Base-by-base conservation (phyloP, 169 alveolate genomes). In the Plasmodium billcollinsi region DNA sequence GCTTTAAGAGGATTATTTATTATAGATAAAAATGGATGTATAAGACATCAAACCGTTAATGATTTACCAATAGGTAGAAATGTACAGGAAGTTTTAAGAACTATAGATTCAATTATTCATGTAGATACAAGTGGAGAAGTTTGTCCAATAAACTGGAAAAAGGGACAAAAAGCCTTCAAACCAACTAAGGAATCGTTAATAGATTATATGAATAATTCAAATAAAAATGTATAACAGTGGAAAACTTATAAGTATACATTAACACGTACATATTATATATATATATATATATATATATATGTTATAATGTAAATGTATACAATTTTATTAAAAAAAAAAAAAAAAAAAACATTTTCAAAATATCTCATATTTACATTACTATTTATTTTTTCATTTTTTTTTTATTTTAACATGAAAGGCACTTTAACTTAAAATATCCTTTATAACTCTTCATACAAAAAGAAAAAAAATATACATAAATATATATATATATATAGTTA, bases 61-160 rank as follows among this genome's bases (percentile, higher is more conserved):
- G 97, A 94, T 74, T 71, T 94, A 72, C 91, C 95, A 49, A 75
- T 94, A 15, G 97, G 97, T n/a, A 90, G 97, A 52, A 90, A 92
- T 47, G 97, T 94, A 39, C 93, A 94, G 74, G 97, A 94, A 88
- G 93, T 91, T 24, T 88, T 94, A 66, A 75, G 97, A 56, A 70
- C 88, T 54, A 90, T 94, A 50, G 97, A 94, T 89, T 96, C 96
- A 26, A 92, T 94, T 33, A 89, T 90, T 66, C 92, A 88, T 89
- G 88, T 76, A 2, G 96, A 94, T 73, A 93, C 74, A 49, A 74
- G 93, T 62, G 97, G 97, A 20, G 88, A 94, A 39, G 97, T 94
- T 14, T 94, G 97, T 74, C 97, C 97, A 29, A 95, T 88, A 12
- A 93, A 94, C 85, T 94, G 97, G 97, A 88, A 94, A 86, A 90